A percentile compares a stretch with the other conserved stretches of the same genome.
Conservation (phyloP, 441 rosid genomes). For the Flueggea neowawraea region DNA sequence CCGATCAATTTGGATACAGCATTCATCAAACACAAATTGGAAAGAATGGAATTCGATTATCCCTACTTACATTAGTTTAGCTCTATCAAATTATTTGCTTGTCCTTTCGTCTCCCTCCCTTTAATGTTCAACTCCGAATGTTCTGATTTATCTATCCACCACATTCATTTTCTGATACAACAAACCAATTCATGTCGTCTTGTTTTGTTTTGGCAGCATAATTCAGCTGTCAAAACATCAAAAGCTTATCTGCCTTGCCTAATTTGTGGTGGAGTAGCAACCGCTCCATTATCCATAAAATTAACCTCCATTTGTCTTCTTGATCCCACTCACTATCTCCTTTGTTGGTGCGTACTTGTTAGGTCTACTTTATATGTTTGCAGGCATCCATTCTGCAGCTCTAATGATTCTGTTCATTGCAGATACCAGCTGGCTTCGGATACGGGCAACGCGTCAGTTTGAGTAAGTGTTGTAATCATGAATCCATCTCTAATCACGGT, state of each 20-base stretch:
- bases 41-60: too few relatives aligned
- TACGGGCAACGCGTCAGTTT: too few relatives aligned
- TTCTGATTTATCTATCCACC: constrained; percentile 6
- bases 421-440: not conserved
- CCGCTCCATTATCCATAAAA: not conserved
- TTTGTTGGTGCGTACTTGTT: not conserved
- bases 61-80: not conserved
- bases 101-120: not conserved
- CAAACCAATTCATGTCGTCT: not conserved
- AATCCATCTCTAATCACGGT: not conserved
- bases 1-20: too few relatives aligned
- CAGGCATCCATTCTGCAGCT: not conserved
- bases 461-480: too few relatives aligned
- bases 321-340: not conserved
- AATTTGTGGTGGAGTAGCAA: not conserved
- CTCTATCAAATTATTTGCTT: not conserved
- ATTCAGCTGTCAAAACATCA: not conserved
- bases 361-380: not conserved
- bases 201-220: not conserved
- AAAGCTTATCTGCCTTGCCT: not conserved
- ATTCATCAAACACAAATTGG: too few relatives aligned
- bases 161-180: constrained; percentile 9
- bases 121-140: constrained; percentile 21
- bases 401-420: not conserved
- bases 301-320: not conserved